Evolutionary conservation across 495 filamentous ascomycete genomes (phyloP), one percentile per base, ranked within the genome.

Genomic region (Pseudevernia furfuracea): DNA sequence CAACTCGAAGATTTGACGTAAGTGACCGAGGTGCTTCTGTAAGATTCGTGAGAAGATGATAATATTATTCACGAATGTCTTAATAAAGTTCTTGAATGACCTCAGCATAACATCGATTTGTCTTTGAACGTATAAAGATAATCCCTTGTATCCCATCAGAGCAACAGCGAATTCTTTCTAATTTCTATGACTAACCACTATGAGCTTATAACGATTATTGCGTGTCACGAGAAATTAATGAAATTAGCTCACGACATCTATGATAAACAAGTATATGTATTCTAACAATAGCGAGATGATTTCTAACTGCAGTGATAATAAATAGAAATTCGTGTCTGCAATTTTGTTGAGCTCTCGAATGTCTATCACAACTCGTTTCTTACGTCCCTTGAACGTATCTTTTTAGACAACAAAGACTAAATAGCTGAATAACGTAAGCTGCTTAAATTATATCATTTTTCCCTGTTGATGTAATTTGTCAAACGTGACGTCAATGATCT

Each of bases 341-440:
- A 66, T 66, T 12, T 46, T 55, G 49, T 66, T 66, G 4, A 66
- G 14, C 44, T 37, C 43, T 6, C 21, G 32, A 46, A 62, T 62
- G 62, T 62, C 38, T 28, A 62, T 44, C 0, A 62, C 38, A 28
- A 66, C 49, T 1, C 49, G 15, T 10, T 23, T 41, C 57, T 61
- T 65, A 38, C 14, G 6, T 0, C 38, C 41, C 4, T 41, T 49
- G 9, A 49, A 32, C 3, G 60, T 56, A 37, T 55, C 46, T 21
- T 59, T 58, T 58, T 59, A 71, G n/a, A 65, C 48, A 49, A 71
- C 55, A 60, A 71, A 71, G 0, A 68, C 38, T 0, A 43, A 59
- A 34, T 56, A 70, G 5, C 36, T 59, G 63, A 52, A 66, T 0
- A 32, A 32, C 1, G 58, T 62, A 30, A 23, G 41, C 15, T 69